Conservation (phyloP, 2,329 filamentous ascomycete genomes). For the Sporothrix globosa region DNA sequence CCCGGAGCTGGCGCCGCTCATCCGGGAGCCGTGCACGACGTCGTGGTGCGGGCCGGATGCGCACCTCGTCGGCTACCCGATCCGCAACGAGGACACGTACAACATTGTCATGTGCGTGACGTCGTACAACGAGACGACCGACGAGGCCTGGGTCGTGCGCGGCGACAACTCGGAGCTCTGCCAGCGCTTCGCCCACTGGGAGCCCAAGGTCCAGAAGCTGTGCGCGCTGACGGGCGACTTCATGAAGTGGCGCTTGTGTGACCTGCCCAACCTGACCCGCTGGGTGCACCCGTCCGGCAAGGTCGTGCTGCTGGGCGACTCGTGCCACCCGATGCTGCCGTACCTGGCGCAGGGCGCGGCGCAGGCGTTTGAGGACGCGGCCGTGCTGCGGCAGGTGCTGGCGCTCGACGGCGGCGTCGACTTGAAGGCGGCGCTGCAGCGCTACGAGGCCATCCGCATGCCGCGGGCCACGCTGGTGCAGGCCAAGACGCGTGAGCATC, state of each 20-base stretch:
- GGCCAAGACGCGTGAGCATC: conserved; percentile 36
- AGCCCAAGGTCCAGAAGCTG: conserved; percentile 43
- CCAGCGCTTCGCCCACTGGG: conserved; percentile 44
- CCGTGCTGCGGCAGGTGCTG: conserved; percentile 36
- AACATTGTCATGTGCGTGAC: conserved; percentile 43
- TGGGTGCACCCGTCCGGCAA: conserved; percentile 50
- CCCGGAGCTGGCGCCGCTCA: conserved; percentile 39
- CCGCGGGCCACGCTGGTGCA: conserved; percentile 37
- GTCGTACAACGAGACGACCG: conserved; percentile 29
- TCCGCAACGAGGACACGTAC: conserved; percentile 41
- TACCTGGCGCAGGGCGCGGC: conserved; percentile 54
- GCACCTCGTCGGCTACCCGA: conserved; percentile 43
- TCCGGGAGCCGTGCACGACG: conserved; percentile 40
- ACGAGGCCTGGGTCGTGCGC: conserved; percentile 39
- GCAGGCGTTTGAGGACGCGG: conserved; percentile 50
- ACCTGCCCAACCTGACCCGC: conserved; percentile 46
- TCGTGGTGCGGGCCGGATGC: conserved; percentile 44
- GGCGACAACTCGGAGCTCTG: conserved; percentile 44
- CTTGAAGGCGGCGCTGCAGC: conserved; percentile 25
- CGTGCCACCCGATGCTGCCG: conserved; percentile 53
- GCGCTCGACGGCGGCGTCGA: background rate
- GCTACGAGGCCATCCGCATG: conserved; percentile 35
- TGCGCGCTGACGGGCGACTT: conserved; percentile 46
- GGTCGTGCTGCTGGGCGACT: conserved; percentile 49
- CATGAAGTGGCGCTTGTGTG: conserved; percentile 53